Base-by-base conservation (phyloP, 2,329 filamentous ascomycete species). In the Talaromyces sp. region DNA sequence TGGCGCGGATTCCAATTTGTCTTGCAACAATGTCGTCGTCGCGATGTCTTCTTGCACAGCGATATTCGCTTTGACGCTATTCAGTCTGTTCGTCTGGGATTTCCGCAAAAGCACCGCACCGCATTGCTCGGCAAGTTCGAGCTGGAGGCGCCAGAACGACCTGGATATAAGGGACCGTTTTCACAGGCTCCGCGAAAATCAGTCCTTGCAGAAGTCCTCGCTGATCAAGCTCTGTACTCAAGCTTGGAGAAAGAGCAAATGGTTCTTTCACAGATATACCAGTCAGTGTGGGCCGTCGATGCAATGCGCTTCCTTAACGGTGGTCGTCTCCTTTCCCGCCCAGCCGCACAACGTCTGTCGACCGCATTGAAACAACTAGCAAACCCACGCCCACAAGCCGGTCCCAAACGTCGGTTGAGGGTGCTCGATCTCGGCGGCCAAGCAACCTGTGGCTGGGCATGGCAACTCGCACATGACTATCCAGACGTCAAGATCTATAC, bases 401-500 rank as follows among this genome's bases (percentile, higher is more conserved):
- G 49, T 4, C 49, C 25, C 13, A 75, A 69, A 67, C 75, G 75
- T 65, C 84, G 88, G 27, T 81, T 88, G 3, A 84, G 90, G 39
- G 89, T 97, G 65, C 85, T 98, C 31, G 94, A 98, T 74, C 87
- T 97, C 39, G 93, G 91, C 58, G 93, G 93, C 52, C 89, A 94
- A 74, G 85, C 90, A 0, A 87, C 90, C 15, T 94, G 92, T 74
- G 93, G 96, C 77, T 99, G 95, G 95, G 94, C 91, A 25, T 99
- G 95, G 95, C 89, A 95, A 74, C 90, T 92, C 65, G 93, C 95
- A 0, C 84, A 91, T 58, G 90, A 94, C 75, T 95, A 93, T 77
- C 92, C 91, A 19, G 89, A 92, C 75, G 86, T 91, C 64, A 93
- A 92, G 75, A 87, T 97, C 62, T 96, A 93, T 80, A 97, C 94